These are phyloP conservation scores for Debaryomyces robertsiae DNA, from an alignment of 1,139 yeast genomes.

Conservation along the genomic window DNA sequence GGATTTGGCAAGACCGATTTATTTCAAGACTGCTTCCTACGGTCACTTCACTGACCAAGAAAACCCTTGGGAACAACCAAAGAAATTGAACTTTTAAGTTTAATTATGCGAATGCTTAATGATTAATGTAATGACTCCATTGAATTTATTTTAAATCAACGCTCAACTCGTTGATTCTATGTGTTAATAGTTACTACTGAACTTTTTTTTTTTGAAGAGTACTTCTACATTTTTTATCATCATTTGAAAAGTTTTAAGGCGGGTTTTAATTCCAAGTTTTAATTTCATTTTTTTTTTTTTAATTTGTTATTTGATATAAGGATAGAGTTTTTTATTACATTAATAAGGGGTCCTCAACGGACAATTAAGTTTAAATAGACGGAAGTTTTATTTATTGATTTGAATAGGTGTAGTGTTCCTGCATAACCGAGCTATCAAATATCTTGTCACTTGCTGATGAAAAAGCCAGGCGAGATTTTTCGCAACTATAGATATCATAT, in stretches of 20 bases:
- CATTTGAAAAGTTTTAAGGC: conserved; percentile 10
- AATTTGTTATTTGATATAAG: conserved; percentile 26
- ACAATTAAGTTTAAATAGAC: conserved; percentile 31
- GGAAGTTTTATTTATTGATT: conserved; percentile 7
- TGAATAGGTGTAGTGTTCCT: too few relatives aligned
- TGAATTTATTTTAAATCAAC: conserved; percentile 27
- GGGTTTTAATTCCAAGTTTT: conserved; percentile 18
- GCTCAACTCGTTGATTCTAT: conserved; percentile 56
- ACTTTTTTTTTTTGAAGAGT: conserved; percentile 13
- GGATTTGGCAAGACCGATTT: conserved; percentile 97
- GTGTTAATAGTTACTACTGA: conserved; percentile 12
- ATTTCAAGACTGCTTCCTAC: conserved; percentile 97
- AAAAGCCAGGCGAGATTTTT: not conserved
- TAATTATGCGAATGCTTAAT: conserved; percentile 20
- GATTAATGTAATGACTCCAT: conserved; percentile 52
- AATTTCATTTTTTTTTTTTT: conserved; percentile 19
- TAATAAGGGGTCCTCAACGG: conserved; percentile 60
- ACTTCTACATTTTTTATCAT: conserved; percentile 12
- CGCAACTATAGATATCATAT: not conserved
- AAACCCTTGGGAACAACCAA: conserved; percentile 98
- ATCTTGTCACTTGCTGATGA: not conserved
- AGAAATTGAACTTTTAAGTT: conserved; percentile 72
- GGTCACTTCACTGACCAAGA: conserved; percentile 99
- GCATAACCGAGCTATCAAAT: not conserved
- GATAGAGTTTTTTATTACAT: conserved; percentile 52